Base-by-base conservation (phyloP, 176 grass and related monocot species). In the Guadua angustifolia region DNA sequence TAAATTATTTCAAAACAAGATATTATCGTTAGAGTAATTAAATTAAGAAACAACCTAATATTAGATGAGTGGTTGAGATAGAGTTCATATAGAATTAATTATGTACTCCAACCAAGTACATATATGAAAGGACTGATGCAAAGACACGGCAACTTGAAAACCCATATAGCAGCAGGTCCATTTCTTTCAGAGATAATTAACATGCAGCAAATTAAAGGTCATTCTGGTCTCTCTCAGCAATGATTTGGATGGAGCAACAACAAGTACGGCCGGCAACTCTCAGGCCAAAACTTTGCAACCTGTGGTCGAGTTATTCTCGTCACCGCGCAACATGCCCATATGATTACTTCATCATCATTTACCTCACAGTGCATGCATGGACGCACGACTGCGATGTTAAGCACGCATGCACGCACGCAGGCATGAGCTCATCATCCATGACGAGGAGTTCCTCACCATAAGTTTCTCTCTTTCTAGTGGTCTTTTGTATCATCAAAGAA, bases 161-260 rank as follows among this genome's bases (percentile, higher is more conserved):
- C 58, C 9, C 17, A 79, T 40, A 75, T 51, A 14, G 21, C 17
- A 66, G 13, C 6, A 49, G 12, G 10, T 18, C 11, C 16, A 17
- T 50, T 46, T 71, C 14, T 70, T 18, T 29, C 5, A 46, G 5
- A 60, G 18, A 68, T 5, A 47, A 6, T 29, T 11, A 15, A 55
- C 56, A 58, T 58, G 25, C 33, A 45, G 42, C 15, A 60, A 75
- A 29, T 29, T 29, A 75, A 76, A 40, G 1, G 44, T 69, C 32
- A 70, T 62, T 32, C 39, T 55, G 18, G 16, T 73, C 5, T 79
- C 12, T 71, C n/a, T 78, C 59, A 53, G 75, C 59, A 35, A 9
- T 79, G 73, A 83, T 90, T 60, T 73, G 69, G 79, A 86, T 79
- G 51, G 66, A 60, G n/a, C n/a, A 86, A 43, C 79, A 45, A 13